phyloP scores from a whole-genome alignment of 805 yeast genomes.

The Ogataea pilisensis region DNA sequence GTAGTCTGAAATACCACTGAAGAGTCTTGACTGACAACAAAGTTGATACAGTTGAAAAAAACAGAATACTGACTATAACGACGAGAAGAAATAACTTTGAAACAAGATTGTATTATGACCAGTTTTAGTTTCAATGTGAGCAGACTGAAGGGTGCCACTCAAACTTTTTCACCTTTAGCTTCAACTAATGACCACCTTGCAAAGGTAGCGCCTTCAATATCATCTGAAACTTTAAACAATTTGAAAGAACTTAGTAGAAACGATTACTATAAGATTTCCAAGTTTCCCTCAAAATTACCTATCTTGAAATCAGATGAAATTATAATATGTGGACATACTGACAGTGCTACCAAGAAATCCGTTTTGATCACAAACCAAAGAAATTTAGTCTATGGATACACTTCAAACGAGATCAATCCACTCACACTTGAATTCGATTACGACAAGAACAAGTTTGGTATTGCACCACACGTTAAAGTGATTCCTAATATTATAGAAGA shows the following conservation, averaged over 20 bases:
- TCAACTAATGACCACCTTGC: too few relatives aligned
- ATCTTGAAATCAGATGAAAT: slow-evolving; percentile 30
- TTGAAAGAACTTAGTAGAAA: slow-evolving; percentile 53
- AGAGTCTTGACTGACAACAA: too few relatives aligned
- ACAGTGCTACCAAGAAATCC: slow-evolving; percentile 27
- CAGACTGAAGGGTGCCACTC: slow-evolving; percentile 10
- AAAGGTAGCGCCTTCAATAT: too few relatives aligned
- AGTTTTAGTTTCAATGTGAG: slow-evolving; percentile 20
- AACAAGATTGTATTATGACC: slow-evolving; percentile 6
- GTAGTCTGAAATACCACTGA: too few relatives aligned
- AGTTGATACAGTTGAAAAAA: too few relatives aligned
- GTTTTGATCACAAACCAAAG: slow-evolving; percentile 40
- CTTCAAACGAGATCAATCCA: slow-evolving; percentile 58
- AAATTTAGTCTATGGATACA: slow-evolving; percentile 66
- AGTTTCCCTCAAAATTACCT: slow-evolving; percentile 52
- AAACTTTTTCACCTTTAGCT: neutral
- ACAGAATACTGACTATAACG: too few relatives aligned
- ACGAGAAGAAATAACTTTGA: too few relatives aligned
- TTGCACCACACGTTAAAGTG: slow-evolving; percentile 51
- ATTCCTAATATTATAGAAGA: slow-evolving; percentile 52
- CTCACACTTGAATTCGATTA: slow-evolving; percentile 50
- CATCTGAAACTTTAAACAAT: neutral
- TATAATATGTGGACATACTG: slow-evolving; percentile 16
- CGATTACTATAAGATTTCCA: slow-evolving; percentile 52
- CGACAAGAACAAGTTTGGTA: slow-evolving; percentile 20